Percentiles rank a stretch among this genome's conserved stretches.
phyloP scores from a whole-genome alignment of 2,329 filamentous ascomycete genomes.

The Ceratocystis destructans region DNA sequence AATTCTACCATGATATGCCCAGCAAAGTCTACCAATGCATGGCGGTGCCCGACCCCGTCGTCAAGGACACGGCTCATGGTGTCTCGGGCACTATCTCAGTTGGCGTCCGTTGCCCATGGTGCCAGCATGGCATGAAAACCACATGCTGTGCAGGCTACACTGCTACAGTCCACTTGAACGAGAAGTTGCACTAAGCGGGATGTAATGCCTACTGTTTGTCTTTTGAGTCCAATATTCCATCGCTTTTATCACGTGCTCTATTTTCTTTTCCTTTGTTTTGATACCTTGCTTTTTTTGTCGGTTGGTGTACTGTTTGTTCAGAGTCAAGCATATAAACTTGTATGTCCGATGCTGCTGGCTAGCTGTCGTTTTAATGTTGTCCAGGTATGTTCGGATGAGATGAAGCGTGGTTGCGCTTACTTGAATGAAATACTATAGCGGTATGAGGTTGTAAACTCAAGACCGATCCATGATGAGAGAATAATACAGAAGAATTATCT shows the following conservation, averaged over 20 bases:
- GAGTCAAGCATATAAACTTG: neutral
- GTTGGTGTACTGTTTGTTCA: neutral
- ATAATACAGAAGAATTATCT: neutral
- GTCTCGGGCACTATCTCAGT: slow-evolving; percentile 45
- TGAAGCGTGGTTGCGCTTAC: neutral
- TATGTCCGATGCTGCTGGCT: neutral
- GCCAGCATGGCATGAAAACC: slow-evolving; percentile 54
- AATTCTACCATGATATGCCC: slow-evolving; percentile 53
- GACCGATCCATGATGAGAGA: neutral
- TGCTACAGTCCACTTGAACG: slow-evolving; percentile 51
- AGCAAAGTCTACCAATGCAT: slow-evolving; percentile 51
- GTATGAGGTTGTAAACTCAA: neutral
- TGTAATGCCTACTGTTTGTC: neutral
- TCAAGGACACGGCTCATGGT: slow-evolving; percentile 38
- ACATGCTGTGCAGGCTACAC: slow-evolving; percentile 56
- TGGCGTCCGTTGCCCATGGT: slow-evolving; percentile 58
- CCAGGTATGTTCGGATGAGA: neutral
- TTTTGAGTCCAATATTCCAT: neutral
- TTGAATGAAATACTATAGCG: neutral
- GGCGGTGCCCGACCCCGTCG: slow-evolving; percentile 42
- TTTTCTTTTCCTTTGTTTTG: neutral
- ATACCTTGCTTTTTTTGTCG: neutral
- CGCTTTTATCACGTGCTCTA: neutral
- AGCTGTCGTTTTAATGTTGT: neutral
- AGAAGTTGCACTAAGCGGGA: slow-evolving; percentile 39